Percentiles rank a stretch among this genome's conserved stretches.
Conservation (phyloP, 2,329 filamentous ascomycete species). For the Penicillium sp. region DNA sequence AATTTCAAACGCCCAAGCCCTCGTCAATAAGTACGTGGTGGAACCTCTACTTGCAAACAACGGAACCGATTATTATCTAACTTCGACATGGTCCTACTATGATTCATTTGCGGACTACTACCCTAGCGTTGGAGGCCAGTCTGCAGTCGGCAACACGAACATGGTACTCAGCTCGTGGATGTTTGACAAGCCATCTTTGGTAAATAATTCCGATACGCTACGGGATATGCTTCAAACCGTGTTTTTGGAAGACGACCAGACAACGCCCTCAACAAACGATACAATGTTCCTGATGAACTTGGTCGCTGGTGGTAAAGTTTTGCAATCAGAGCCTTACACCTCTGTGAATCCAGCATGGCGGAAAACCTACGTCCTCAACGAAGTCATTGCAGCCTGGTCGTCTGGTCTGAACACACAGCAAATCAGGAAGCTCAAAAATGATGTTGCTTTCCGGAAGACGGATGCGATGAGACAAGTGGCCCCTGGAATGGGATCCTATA, state of each 20-base stretch:
- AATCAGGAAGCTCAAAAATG: conserved; percentile 28
- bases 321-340: conserved; percentile 22
- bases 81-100: background rate
- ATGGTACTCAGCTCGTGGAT: background rate
- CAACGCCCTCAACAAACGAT: conserved; percentile 28
- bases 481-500: conserved; percentile 36
- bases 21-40: background rate
- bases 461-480: conserved; percentile 37
- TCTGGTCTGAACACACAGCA: conserved; percentile 37
- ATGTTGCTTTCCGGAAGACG: conserved; percentile 37
- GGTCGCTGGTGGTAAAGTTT: conserved; percentile 33
- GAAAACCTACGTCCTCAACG: conserved; percentile 25
- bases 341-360: conserved; percentile 40
- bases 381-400: conserved; percentile 31
- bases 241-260: conserved; percentile 23
- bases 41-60: background rate
- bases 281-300: conserved; percentile 31
- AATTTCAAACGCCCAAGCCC: background rate
- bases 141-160: background rate
- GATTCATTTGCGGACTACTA: background rate
- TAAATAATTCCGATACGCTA: conserved; percentile 22
- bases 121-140: background rate
- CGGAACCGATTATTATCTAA: background rate
- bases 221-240: conserved; percentile 33
- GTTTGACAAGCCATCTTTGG: background rate